phyloP scores from a whole-genome alignment of 2,329 filamentous ascomycete genomes.

The Coniochaeta prunicola region DNA sequence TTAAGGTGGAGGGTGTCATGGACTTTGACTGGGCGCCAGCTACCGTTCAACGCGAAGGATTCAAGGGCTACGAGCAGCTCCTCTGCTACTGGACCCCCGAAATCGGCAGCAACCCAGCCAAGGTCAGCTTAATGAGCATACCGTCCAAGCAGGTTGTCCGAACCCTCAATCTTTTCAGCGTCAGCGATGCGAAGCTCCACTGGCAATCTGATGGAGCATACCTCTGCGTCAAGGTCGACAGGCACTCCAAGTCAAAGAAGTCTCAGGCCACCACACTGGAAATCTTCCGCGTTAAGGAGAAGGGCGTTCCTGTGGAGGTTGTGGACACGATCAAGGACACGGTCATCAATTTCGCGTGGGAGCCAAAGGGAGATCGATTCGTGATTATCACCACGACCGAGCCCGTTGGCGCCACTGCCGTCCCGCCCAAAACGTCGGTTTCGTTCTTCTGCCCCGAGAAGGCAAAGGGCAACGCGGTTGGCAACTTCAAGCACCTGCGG shows the following conservation, averaged over 20 bases:
- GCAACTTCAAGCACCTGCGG: slow-evolving; percentile 94
- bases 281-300: slow-evolving; percentile 95
- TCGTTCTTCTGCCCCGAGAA: slow-evolving; percentile 97
- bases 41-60: slow-evolving; percentile 69
- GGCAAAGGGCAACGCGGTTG: slow-evolving; percentile 68
- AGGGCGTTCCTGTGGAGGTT: slow-evolving; percentile 96
- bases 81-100: slow-evolving; percentile 99
- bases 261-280: slow-evolving; percentile 94
- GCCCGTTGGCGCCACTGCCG: slow-evolving; percentile 67
- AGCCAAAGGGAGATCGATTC: slow-evolving; percentile 95
- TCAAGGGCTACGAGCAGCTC: slow-evolving; percentile 91
- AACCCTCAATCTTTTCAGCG: slow-evolving; percentile 95
- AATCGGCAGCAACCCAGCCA: slow-evolving; percentile 94
- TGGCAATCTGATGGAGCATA: slow-evolving; percentile 96
- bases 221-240: slow-evolving; percentile 96
- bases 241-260: slow-evolving; percentile 99
- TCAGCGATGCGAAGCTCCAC: slow-evolving; percentile 94
- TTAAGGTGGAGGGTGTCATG: slow-evolving; percentile 95
- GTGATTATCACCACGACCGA: slow-evolving; percentile 95
- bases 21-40: slow-evolving; percentile 98
- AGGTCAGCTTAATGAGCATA: slow-evolving; percentile 93
- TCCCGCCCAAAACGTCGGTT: slow-evolving; percentile 88
- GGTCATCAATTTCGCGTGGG: slow-evolving; percentile 99
- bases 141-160: slow-evolving; percentile 91
- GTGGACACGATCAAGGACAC: slow-evolving; percentile 97